Conservation (phyloP, 2,329 filamentous ascomycete genomes). For the Furcasterigmium furcatum region DNA sequence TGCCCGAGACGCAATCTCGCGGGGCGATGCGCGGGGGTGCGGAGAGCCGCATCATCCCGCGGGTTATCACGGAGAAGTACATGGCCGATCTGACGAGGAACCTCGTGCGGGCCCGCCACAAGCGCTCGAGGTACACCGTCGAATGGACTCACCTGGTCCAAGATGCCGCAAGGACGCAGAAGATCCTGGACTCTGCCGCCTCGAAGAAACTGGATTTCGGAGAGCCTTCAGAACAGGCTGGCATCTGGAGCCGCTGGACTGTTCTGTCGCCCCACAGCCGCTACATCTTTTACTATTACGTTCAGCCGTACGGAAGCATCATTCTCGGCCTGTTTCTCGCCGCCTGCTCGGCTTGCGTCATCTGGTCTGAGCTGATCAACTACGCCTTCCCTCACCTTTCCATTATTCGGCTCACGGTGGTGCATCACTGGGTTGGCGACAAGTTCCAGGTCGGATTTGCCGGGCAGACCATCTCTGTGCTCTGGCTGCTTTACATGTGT, state of each 20-base stretch:
- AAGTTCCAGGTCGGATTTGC: constrained; percentile 78
- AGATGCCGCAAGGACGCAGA: constrained; percentile 71
- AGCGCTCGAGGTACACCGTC: constrained; percentile 75
- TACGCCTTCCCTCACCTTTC: constrained; percentile 75
- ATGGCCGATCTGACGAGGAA: constrained; percentile 85
- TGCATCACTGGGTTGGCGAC: constrained; percentile 71
- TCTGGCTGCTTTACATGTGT: constrained; percentile 97
- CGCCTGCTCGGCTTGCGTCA: constrained; percentile 74
- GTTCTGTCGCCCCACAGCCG: constrained; percentile 78
- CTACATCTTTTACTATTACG: constrained; percentile 71
- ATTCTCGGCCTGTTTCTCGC: constrained; percentile 64
- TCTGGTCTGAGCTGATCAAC: constrained; percentile 94
- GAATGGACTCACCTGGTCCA: constrained; percentile 82
- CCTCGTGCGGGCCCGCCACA: constrained; percentile 77
- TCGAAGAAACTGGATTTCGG: constrained; percentile 80
- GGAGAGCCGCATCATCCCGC: constrained; percentile 55
- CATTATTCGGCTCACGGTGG: constrained; percentile 61
- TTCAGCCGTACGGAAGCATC: constrained; percentile 68
- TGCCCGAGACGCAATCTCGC: constrained; percentile 59
- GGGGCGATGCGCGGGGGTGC: constrained; percentile 33
- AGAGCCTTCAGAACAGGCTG: constrained; percentile 50
- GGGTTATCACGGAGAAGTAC: constrained; percentile 89
- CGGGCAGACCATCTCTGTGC: constrained; percentile 77
- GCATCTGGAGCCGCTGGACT: constrained; percentile 50
- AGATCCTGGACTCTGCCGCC: constrained; percentile 77